phyloP scores from a whole-genome alignment of 768 basidiomycete genomes.

The Boletales sp. region DNA sequence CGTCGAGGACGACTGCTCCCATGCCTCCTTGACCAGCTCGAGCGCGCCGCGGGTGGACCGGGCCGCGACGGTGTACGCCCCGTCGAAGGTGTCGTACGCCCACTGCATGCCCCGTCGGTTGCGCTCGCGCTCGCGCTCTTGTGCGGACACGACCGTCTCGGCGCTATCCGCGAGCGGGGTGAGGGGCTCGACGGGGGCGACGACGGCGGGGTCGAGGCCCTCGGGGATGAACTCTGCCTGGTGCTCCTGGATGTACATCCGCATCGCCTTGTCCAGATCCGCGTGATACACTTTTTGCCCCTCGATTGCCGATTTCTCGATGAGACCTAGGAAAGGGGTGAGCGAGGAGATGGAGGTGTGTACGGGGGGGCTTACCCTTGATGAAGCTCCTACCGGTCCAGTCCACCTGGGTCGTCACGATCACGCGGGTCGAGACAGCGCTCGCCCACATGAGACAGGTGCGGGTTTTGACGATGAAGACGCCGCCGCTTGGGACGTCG shows the following conservation, averaged over 20 bases:
- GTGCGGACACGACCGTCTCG: constrained; percentile 3
- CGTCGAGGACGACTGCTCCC: constrained; percentile 73
- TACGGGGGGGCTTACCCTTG: constrained; percentile 55
- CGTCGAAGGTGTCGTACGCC: constrained; percentile 85
- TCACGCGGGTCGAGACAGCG: constrained; percentile 65
- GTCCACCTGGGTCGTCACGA: constrained; percentile 90
- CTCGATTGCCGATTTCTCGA: constrained; percentile 86
- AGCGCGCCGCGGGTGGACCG: constrained; percentile 69
- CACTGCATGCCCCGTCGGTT: constrained; percentile 76
- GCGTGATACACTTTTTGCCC: constrained; percentile 86
- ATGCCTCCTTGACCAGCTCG: constrained; percentile 75
- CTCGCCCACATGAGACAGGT: constrained; percentile 97
- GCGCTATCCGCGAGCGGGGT: constrained; percentile 18
- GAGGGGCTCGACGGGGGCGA: constrained; percentile 45
- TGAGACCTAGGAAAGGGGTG: constrained; percentile 61
- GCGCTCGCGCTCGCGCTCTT: constrained; percentile 58
- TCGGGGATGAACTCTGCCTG: constrained; percentile 86
- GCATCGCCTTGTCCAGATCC: constrained; percentile 83
- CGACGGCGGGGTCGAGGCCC: constrained; percentile 59
- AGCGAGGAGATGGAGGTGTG: background rate
- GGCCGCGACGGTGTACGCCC: constrained; percentile 65
- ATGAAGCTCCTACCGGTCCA: constrained; percentile 98
- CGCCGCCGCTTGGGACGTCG: constrained; percentile 91
- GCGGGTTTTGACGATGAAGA: constrained; percentile 90
- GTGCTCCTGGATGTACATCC: constrained; percentile 85